Conservation (phyloP, 768 basidiomycete species). For the Hemileccinum rubropunctum region DNA sequence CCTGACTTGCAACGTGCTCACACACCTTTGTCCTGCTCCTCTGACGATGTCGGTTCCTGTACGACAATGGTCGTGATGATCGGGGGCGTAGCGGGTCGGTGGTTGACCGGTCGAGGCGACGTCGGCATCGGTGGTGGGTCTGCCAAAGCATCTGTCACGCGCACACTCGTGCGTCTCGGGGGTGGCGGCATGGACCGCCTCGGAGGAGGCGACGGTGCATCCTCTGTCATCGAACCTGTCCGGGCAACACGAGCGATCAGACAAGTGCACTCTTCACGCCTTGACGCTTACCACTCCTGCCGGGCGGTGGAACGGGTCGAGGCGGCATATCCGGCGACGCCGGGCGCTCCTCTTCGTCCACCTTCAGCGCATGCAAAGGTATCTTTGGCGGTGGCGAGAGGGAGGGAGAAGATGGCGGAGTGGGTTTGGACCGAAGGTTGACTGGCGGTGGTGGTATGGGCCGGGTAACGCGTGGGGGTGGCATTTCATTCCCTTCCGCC, state of each 20-base stretch:
- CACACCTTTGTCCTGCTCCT: conserved; percentile 11
- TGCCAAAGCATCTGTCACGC: conserved; percentile 2
- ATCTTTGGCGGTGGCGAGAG: conserved; percentile 15
- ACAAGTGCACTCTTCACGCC: neutral
- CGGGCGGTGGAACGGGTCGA: conserved; percentile 29
- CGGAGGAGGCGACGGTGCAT: conserved; percentile 6
- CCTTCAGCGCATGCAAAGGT: conserved; percentile 8
- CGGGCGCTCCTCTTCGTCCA: conserved; percentile 24
- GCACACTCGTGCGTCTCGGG: conserved; percentile 24
- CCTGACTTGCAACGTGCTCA: neutral
- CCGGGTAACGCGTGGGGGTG: conserved; percentile 31
- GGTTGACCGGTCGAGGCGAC: conserved; percentile 12
- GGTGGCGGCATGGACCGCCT: conserved; percentile 23
- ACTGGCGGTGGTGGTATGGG: conserved; percentile 34
- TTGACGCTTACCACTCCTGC: conserved; percentile 25
- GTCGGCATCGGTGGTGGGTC: conserved; percentile 14
- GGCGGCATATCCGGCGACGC: conserved; percentile 30
- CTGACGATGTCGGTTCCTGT: conserved; percentile 7
- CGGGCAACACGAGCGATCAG: neutral
- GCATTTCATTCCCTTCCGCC: conserved; percentile 26
- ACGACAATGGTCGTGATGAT: conserved; percentile 21
- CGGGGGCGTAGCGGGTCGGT: conserved; percentile 20
- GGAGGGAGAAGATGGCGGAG: conserved; percentile 14
- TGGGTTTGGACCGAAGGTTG: conserved; percentile 22
- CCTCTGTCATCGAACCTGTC: conserved; percentile 15